These are phyloP conservation scores for Sclerotinia glacialis DNA, from an alignment of 2,329 filamentous ascomycete species.

Conservation along the genomic window DNA sequence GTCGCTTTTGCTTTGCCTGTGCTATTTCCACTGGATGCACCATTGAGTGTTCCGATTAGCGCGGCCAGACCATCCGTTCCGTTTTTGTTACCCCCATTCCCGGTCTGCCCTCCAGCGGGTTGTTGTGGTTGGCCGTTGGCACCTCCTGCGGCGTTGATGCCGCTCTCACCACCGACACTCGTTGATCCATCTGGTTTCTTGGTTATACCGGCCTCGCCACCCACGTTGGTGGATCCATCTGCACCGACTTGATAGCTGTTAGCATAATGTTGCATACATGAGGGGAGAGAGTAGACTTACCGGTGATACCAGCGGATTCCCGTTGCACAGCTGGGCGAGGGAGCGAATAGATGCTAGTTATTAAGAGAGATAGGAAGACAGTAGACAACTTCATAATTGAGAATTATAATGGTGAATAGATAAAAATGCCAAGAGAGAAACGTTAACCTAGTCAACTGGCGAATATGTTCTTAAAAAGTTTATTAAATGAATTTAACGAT, in stretches of 20 bases:
- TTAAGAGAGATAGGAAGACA: slow-evolving; percentile 7
- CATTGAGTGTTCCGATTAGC: slow-evolving; percentile 12
- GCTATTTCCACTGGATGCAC: slow-evolving; percentile 4
- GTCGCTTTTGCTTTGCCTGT: slow-evolving; percentile 12
- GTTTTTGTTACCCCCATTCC: slow-evolving; percentile 2
- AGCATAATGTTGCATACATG: neutral
- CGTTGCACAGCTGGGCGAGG: slow-evolving; percentile 1
- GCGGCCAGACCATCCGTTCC: neutral
- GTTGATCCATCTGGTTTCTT: slow-evolving; percentile 16
- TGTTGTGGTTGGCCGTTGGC: neutral
- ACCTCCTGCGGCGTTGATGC: slow-evolving; percentile 7
- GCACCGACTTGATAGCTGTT: neutral
- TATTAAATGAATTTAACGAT: neutral
- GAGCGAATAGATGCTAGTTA: slow-evolving; percentile 18
- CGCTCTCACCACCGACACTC: slow-evolving; percentile 7
- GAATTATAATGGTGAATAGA: neutral
- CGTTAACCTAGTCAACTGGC: slow-evolving; percentile 12
- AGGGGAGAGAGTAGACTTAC: neutral
- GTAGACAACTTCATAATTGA: slow-evolving; percentile 16
- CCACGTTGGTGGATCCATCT: slow-evolving; percentile 11
- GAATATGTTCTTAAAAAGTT: neutral
- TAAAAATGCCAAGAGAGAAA: neutral
- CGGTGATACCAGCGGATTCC: slow-evolving; percentile 16
- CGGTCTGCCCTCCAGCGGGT: neutral
- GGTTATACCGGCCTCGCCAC: neutral